Conservation (phyloP, 495 filamentous ascomycete genomes). For the Elasticomyces elasticus region DNA sequence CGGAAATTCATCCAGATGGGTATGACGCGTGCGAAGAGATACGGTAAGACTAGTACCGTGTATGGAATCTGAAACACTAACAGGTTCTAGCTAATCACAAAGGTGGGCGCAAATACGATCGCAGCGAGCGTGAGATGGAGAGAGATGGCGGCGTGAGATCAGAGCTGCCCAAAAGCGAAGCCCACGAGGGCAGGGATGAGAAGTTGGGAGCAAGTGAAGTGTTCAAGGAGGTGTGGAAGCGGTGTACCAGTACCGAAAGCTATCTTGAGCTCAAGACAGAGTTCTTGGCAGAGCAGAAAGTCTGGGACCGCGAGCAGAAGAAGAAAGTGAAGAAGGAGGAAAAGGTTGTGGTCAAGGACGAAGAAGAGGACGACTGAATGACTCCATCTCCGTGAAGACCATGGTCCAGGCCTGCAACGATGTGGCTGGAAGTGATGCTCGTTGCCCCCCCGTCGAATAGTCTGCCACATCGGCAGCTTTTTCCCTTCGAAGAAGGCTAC, state of each 20-base stretch:
- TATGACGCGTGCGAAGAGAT: constrained; percentile 42
- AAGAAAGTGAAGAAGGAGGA: constrained; percentile 6
- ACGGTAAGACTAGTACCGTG: too few relatives aligned
- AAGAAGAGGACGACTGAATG: neutral
- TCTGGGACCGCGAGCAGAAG: constrained; percentile 29
- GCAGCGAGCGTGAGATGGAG: constrained; percentile 22
- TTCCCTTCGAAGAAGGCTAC: too few relatives aligned
- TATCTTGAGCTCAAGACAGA: constrained; percentile 34
- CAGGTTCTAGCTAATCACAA: constrained; percentile 43
- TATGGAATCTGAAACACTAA: too few relatives aligned
- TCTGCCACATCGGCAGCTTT: too few relatives aligned
- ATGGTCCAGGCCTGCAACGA: too few relatives aligned
- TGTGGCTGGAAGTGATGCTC: too few relatives aligned
- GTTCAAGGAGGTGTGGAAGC: constrained; percentile 36
- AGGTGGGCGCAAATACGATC: constrained; percentile 40
- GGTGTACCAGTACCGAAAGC: constrained; percentile 32
- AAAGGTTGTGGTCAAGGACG: neutral
- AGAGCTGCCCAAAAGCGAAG: constrained; percentile 25
- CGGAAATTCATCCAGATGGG: constrained; percentile 49
- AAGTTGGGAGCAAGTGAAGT: constrained; percentile 29
- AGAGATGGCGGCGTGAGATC: constrained; percentile 15
- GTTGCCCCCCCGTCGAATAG: too few relatives aligned
- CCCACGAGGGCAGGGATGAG: constrained; percentile 25
- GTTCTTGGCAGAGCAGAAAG: constrained; percentile 34
- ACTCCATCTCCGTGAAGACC: neutral